These are phyloP conservation scores for Scutellaria baicalensis DNA, from an alignment of 257 asterid species.

Conservation along the genomic window DNA sequence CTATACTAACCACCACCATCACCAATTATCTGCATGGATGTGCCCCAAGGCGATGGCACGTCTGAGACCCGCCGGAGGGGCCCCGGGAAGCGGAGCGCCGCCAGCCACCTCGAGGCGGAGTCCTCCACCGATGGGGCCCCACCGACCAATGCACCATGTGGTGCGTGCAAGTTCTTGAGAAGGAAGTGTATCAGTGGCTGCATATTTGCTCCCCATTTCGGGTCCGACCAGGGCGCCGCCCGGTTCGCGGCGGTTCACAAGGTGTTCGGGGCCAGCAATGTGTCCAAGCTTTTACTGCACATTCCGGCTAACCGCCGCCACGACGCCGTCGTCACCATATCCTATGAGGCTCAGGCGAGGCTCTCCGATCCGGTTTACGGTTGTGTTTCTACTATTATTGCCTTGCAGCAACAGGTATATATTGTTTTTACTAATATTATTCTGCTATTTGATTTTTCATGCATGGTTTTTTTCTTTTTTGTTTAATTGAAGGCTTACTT, in stretches of 20 bases:
- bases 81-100: slow-evolving; percentile 20
- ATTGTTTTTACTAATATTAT: neutral
- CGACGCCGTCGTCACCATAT: slow-evolving; percentile 74
- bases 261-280: slow-evolving; percentile 88
- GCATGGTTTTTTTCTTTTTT: neutral
- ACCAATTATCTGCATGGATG: slow-evolving; percentile 37
- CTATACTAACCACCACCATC: neutral
- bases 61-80: slow-evolving; percentile 31
- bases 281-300: slow-evolving; percentile 65
- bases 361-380: slow-evolving; percentile 90
- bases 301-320: slow-evolving; percentile 61
- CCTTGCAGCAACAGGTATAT: slow-evolving; percentile 77
- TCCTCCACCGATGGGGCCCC: neutral
- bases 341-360: slow-evolving; percentile 87
- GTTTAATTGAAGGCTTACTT: neutral
- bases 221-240: slow-evolving; percentile 82
- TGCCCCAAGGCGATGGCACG: slow-evolving; percentile 24
- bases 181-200: slow-evolving; percentile 78
- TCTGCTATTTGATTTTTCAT: neutral
- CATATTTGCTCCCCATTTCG: slow-evolving; percentile 79
- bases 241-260: slow-evolving; percentile 91
- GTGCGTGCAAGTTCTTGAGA: slow-evolving; percentile 94
- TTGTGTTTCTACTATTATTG: slow-evolving; percentile 70
- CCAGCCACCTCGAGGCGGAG: neutral
- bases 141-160: slow-evolving; percentile 47